Evolutionary conservation across 495 filamentous ascomycete genomes (phyloP).

Genomic region (Sphaerosporella brunnea): DNA sequence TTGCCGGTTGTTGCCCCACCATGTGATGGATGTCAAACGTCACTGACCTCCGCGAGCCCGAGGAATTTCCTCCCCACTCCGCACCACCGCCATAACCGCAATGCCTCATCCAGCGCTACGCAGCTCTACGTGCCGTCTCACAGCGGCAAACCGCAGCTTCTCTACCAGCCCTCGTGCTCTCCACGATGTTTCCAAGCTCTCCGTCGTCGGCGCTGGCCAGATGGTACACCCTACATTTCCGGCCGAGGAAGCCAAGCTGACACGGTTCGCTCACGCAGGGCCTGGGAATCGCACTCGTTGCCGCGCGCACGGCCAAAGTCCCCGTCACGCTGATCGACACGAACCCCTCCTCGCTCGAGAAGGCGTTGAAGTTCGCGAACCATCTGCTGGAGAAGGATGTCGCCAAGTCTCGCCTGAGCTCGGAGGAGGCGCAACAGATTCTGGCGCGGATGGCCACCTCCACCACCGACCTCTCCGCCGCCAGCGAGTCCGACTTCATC

Average conservation of each 20-base stretch:
- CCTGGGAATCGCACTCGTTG: conserved; percentile 88
- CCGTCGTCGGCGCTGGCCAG: conserved; percentile 83
- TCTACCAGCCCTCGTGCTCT: background rate
- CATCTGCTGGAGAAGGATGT: conserved; percentile 77
- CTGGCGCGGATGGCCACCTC: conserved; percentile 49
- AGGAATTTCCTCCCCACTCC: no score
- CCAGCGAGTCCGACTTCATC: conserved; percentile 81
- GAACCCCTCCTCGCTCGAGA: conserved; percentile 73
- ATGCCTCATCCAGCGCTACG: no score
- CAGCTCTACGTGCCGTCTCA: no score
- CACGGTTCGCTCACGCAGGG: conserved; percentile 58
- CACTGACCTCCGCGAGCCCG: no score
- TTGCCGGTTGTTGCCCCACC: no score
- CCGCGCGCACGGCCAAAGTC: conserved; percentile 65
- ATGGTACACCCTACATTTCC: conserved; percentile 44
- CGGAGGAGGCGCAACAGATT: conserved; percentile 53
- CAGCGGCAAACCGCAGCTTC: no score
- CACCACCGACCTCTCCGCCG: conserved; percentile 56
- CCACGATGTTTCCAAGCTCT: background rate
- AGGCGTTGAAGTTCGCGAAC: conserved; percentile 72
- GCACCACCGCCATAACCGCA: no score
- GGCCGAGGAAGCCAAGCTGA: no score
- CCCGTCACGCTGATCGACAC: conserved; percentile 77
- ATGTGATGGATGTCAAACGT: no score
- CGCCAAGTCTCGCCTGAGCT: conserved; percentile 60